phyloP scores from a whole-genome alignment of 2,329 filamentous ascomycete species.

The Colletotrichum spinosum region DNA sequence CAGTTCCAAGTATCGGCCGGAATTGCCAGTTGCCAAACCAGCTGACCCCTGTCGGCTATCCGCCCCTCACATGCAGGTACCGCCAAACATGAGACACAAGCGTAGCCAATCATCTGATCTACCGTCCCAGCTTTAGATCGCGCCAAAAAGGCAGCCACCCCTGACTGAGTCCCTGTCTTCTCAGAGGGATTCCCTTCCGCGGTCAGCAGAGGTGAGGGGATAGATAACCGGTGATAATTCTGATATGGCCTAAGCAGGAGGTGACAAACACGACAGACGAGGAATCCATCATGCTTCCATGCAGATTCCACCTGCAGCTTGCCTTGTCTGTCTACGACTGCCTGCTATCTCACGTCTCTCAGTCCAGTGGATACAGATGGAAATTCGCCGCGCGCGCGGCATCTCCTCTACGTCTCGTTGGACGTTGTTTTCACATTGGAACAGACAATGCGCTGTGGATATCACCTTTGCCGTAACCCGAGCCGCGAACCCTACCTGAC shows the following conservation, averaged over 20 bases:
- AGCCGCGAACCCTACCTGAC: slow-evolving; percentile 14
- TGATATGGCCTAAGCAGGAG: no score
- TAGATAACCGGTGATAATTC: no score
- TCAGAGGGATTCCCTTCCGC: background rate
- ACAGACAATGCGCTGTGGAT: background rate
- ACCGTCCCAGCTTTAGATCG: slow-evolving; percentile 5
- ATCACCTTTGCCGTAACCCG: slow-evolving; percentile 20
- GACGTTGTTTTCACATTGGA: no score
- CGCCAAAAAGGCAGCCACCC: slow-evolving; percentile 24
- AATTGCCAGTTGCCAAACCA: slow-evolving; percentile 18
- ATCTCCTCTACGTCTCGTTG: background rate
- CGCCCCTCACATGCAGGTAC: slow-evolving; percentile 38
- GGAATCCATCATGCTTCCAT: background rate
- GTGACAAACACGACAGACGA: background rate
- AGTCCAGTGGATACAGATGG: background rate
- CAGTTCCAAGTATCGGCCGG: background rate
- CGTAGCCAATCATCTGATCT: slow-evolving; percentile 30
- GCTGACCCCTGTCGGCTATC: slow-evolving; percentile 25
- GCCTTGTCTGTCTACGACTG: background rate
- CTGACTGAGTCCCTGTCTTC: slow-evolving; percentile 13
- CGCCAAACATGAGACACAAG: slow-evolving; percentile 36
- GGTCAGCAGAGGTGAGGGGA: background rate
- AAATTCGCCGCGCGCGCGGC: background rate
- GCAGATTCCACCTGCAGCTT: slow-evolving; percentile 15
- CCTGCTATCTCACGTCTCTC: slow-evolving; percentile 3